These are phyloP conservation scores for Solanum stenotomum DNA, from an alignment of 257 asterid species.

Conservation along the genomic window DNA sequence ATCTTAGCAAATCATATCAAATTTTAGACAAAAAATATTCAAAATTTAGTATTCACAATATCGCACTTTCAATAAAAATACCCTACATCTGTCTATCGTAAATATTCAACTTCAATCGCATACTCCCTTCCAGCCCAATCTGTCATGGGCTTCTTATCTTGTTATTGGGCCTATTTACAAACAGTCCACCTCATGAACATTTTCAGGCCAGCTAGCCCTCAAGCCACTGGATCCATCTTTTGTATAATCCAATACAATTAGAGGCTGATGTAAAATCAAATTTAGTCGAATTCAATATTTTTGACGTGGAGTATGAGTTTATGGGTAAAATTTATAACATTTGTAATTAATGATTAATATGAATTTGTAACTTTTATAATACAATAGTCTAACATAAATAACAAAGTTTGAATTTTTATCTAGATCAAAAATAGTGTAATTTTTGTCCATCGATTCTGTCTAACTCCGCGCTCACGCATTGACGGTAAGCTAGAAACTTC, in stretches of 20 bases:
- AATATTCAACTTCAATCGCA: too few species aligned
- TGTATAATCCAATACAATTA: background rate
- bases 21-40: rapidly evolving
- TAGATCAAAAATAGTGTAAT: too few species aligned
- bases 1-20: background rate
- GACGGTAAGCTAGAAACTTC: background rate
- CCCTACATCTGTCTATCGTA: too few species aligned
- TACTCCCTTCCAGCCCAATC: background rate
- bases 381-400: too few species aligned
- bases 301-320: rapidly evolving
- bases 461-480: background rate
- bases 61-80: too few species aligned
- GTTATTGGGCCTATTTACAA: background rate
- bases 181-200: background rate
- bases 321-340: too few species aligned
- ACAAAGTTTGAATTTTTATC: background rate
- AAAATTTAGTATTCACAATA: too few species aligned
- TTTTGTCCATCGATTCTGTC: rapidly evolving
- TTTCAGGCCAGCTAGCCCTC: background rate
- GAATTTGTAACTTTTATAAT: too few species aligned
- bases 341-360: too few species aligned
- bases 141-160: background rate
- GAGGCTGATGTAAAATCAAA: too few species aligned
- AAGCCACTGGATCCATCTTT: background rate
- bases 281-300: too few species aligned